Percentiles rank a stretch among this genome's conserved stretches.
phyloP scores from a whole-genome alignment of 208 protist genomes.

The Leishmania braziliensis region DNA sequence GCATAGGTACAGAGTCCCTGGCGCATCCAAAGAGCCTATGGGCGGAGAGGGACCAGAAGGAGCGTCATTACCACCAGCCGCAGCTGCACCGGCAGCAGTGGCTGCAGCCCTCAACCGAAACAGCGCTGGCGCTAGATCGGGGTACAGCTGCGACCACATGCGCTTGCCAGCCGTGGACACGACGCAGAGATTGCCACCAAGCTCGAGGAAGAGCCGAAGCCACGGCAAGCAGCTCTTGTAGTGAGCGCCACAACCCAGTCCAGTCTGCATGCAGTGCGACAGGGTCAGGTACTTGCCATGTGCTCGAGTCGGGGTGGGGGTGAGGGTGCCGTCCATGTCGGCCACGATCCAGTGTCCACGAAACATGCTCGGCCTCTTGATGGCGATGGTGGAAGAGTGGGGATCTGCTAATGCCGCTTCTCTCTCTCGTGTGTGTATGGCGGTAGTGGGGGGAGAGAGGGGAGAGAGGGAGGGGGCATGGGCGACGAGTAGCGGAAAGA shows the following conservation, averaged over 20 bases:
- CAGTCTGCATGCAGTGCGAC: conserved; percentile 30
- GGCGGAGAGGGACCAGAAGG: background rate
- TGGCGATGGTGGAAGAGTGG: background rate
- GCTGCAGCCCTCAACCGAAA: conserved; percentile 16
- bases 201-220: conserved; percentile 33
- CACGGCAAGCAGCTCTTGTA: conserved; percentile 53
- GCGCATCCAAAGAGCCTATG: background rate
- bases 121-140: conserved; percentile 42
- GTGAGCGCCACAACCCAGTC: conserved; percentile 22
- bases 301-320: conserved; percentile 48
- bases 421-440: background rate
- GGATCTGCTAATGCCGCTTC: background rate
- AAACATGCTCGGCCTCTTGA: conserved; percentile 31
- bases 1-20: conserved; percentile 53
- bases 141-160: conserved; percentile 61
- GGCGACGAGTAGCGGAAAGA: background rate
- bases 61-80: background rate
- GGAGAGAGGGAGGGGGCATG: background rate
- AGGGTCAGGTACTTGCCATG: conserved; percentile 51
- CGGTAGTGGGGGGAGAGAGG: background rate
- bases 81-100: background rate
- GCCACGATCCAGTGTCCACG: conserved; percentile 54
- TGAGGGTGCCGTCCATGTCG: conserved; percentile 71
- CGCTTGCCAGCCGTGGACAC: conserved; percentile 57
- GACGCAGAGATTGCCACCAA: conserved; percentile 52